phyloP scores from a whole-genome alignment of 306 rosid genomes.

The Luffa aegyptiaca region DNA sequence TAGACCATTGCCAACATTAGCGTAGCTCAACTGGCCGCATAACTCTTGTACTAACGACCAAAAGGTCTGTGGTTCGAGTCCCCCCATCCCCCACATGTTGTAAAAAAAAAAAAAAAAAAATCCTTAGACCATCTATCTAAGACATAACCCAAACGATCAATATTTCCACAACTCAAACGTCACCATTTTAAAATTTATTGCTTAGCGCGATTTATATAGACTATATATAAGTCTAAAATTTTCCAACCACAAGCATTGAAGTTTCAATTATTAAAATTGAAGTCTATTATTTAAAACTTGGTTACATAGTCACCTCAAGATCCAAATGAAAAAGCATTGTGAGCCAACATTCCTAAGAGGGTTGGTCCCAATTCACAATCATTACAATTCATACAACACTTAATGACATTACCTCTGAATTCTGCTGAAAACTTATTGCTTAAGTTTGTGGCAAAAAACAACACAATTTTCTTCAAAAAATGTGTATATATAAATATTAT shows the following conservation, averaged over 20 bases:
- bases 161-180: too few species aligned
- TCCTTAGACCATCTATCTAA: too few species aligned
- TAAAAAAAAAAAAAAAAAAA: too few species aligned
- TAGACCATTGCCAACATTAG: too few species aligned
- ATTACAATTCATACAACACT: neutral
- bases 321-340: neutral
- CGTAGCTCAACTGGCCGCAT: too few species aligned
- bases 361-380: conserved; percentile 8
- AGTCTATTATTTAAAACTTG: neutral
- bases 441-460: conserved; percentile 5
- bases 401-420: neutral
- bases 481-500: too few species aligned
- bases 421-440: neutral
- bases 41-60: too few species aligned
- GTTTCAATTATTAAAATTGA: neutral
- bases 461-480: neutral
- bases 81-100: too few species aligned
- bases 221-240: neutral
- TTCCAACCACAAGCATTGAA: neutral
- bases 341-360: neutral
- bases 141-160: too few species aligned
- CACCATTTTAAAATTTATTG: too few species aligned
- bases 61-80: too few species aligned
- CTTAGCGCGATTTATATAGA: neutral
- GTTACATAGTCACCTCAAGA: neutral